Evolutionary conservation across 345 rosid genomes (phyloP), one percentile per base, ranked within the genome.

Genomic region (Arabis hirsuta): DNA sequence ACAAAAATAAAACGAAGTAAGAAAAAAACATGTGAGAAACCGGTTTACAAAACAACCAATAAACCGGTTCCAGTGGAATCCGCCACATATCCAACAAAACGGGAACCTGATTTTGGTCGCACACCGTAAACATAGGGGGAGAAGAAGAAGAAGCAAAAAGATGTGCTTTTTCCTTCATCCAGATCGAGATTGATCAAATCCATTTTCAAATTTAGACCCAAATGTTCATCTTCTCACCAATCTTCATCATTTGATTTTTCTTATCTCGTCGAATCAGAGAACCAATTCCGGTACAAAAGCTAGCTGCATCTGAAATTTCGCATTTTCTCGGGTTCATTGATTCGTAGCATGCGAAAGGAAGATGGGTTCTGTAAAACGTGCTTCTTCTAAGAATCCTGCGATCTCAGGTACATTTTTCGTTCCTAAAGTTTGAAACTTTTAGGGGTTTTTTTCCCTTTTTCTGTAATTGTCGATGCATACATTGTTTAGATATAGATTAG

Each of bases 31-130:
- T 2, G 47, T 13, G 12, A 41, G 4, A 41, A 31, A 20, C 5
- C 56, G 57, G 73, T 69, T 69, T 5, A 45, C 3, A 0, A 46
- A 22, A 34, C 0, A 56, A 69, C 73, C 65, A 34, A 36, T 31
- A 68, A 67, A 67, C 54, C 72, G 63, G 5, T 29, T 29, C 5
- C 32, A 29, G 32, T 29, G 5, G 32, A 29, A 29, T 29, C 32
- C 5, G 5, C 32, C 32, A 3, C 56, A 16, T 31, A n/a, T 16
- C 76, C 76, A 63, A 63, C 73, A 39, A 54, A 75, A 75, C 52
- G 29, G 63, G 69, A 67, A 75, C 72, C 64, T 75, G 73, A 32
- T 24, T 43, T 61, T 53, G 63, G 73, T 74, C 57, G 74, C 69
- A 9, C 32, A 16, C 79, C 79, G 16, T 54, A 61, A 76, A 55